Conservation (phyloP, 257 asterid genomes). For the Capsicum baccatum region DNA sequence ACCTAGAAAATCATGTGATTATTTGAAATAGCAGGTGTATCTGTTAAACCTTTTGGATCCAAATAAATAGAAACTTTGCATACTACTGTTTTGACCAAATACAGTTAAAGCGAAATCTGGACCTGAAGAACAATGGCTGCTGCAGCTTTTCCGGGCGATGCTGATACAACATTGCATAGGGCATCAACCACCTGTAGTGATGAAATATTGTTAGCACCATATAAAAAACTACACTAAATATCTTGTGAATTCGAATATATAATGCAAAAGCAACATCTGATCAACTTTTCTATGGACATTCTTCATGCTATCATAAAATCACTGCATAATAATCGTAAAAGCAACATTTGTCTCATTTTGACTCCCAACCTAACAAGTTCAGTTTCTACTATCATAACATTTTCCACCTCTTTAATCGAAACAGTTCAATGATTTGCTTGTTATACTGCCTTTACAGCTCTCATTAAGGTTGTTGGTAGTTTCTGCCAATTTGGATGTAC, state of each 20-base stretch:
- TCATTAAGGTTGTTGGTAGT: conserved; percentile 7
- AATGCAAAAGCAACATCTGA: background rate
- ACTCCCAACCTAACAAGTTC: conserved; percentile 13
- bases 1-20: background rate
- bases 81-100: background rate
- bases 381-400: background rate
- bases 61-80: background rate
- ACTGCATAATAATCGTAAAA: background rate
- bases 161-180: conserved; percentile 90
- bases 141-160: conserved; percentile 97
- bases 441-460: background rate
- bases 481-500: background rate
- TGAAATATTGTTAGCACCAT: background rate
- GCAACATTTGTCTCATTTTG: conserved; percentile 24
- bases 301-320: conserved; percentile 10
- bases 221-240: background rate
- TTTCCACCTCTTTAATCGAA: background rate
- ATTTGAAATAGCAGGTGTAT: background rate
- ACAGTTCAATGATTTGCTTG: conserved; percentile 12
- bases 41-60: conserved; percentile 12
- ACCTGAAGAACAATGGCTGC: conserved; percentile 99
- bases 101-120: conserved; percentile 60
- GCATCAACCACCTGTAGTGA: conserved; percentile 88
- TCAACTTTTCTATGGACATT: background rate
- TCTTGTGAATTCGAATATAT: background rate